These are phyloP conservation scores for Geotrichum restrictum DNA, from an alignment of 1,139 yeast species.

Conservation along the genomic window DNA sequence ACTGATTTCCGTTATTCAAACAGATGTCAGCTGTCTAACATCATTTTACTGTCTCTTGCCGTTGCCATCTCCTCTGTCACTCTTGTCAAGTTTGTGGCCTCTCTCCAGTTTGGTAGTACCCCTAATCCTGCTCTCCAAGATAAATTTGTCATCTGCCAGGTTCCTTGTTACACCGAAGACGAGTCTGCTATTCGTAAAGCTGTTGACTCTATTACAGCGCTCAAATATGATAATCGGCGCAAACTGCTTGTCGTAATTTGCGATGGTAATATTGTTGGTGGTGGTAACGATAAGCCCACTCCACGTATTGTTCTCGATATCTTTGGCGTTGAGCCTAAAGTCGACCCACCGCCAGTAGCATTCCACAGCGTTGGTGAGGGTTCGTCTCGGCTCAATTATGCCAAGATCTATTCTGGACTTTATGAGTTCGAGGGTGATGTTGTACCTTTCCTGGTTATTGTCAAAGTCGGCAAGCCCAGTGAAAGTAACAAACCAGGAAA, in stretches of 20 bases:
- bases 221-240: conserved; percentile 41
- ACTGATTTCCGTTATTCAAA: conserved; percentile 41
- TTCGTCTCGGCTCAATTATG: conserved; percentile 39
- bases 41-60: conserved; percentile 40
- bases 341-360: conserved; percentile 40
- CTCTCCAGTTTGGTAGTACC: conserved; percentile 39
- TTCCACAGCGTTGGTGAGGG: conserved; percentile 43
- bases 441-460: conserved; percentile 44
- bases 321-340: conserved; percentile 40
- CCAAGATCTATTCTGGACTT: conserved; percentile 42
- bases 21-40: conserved; percentile 41
- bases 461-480: conserved; percentile 44
- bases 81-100: conserved; percentile 40
- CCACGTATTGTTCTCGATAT: conserved; percentile 43
- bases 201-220: conserved; percentile 40
- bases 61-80: conserved; percentile 40
- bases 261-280: conserved; percentile 44
- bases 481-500: conserved; percentile 44
- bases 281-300: conserved; percentile 43
- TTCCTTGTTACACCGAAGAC: conserved; percentile 44
- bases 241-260: conserved; percentile 41
- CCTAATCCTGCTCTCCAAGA: conserved; percentile 40
- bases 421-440: conserved; percentile 45
- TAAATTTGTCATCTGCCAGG: conserved; percentile 42
- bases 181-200: conserved; percentile 43